Conservation (phyloP, 768 basidiomycete genomes). For the Serendipita sp. region DNA sequence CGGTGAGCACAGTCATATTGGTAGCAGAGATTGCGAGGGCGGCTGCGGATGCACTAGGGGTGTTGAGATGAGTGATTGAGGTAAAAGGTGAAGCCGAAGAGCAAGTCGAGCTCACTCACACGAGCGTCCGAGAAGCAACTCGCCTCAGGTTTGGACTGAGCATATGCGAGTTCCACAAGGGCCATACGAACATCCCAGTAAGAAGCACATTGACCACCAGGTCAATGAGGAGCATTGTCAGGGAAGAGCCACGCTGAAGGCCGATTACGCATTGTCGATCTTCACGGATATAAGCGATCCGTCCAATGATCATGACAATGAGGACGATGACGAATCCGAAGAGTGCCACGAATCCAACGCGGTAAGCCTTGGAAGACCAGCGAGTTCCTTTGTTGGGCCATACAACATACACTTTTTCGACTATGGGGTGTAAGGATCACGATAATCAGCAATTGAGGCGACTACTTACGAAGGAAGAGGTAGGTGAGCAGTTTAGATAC, state of each 20-base stretch:
- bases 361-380: constrained; percentile 27
- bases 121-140: constrained; percentile 29
- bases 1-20: constrained; percentile 31
- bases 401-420: constrained; percentile 14
- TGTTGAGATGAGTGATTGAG: not conserved
- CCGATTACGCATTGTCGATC: constrained; percentile 35
- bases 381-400: constrained; percentile 17
- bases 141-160: constrained; percentile 23
- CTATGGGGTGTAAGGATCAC: constrained; percentile 3
- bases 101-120: constrained; percentile 19
- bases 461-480: constrained; percentile 28
- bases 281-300: constrained; percentile 22
- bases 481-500: constrained; percentile 28
- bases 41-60: constrained; percentile 29
- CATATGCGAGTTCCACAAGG: constrained; percentile 25
- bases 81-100: not conserved
- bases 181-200: constrained; percentile 29
- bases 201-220: constrained; percentile 23
- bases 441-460: constrained; percentile 22
- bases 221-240: not conserved
- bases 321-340: constrained; percentile 27
- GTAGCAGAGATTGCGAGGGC: constrained; percentile 33
- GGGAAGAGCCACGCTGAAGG: constrained; percentile 24
- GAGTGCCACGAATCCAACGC: constrained; percentile 25
- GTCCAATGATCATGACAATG: constrained; percentile 24